Percentiles rank a stretch among this genome's conserved stretches.
Conservation (phyloP, 176 grass and related monocot species). For the Oryza brachyantha region DNA sequence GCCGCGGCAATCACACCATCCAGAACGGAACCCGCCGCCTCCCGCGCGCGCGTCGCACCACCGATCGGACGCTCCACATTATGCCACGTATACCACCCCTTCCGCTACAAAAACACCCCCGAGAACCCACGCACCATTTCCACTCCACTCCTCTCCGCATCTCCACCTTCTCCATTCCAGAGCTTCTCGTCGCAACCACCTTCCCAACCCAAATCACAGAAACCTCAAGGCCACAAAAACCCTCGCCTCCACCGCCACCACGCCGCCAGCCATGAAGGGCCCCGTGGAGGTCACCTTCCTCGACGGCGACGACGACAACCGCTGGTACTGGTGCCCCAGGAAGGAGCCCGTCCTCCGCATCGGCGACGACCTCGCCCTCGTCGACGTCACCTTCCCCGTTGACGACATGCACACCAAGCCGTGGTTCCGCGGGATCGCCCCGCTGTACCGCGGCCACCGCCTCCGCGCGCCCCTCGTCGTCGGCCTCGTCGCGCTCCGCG, state of each 20-base stretch:
- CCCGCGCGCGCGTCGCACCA: not conserved
- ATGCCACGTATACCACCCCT: not conserved
- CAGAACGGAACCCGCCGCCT: no score
- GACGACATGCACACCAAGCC: not conserved
- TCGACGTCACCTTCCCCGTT: not conserved
- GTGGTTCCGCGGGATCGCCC: not conserved
- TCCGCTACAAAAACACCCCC: not conserved
- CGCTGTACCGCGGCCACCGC: not conserved
- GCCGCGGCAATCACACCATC: no score
- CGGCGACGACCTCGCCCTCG: not conserved
- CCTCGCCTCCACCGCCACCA: not conserved
- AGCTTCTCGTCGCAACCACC: not conserved
- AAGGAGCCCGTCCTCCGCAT: not conserved
- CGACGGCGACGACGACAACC: not conserved
- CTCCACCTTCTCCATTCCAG: not conserved
- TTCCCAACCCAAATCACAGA: not conserved
- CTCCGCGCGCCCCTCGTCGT: constrained; percentile 19
- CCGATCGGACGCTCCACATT: not conserved
- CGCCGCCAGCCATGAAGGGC: not conserved
- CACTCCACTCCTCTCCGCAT: not conserved
- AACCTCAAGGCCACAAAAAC: not conserved
- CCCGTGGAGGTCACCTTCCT: not conserved
- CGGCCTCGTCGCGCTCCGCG: constrained; percentile 21
- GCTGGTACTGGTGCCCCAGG: not conserved
- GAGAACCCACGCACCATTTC: not conserved